These are phyloP conservation scores for Fusarium gaditjirri DNA, from an alignment of 2,329 filamentous ascomycete species.

Conservation along the genomic window DNA sequence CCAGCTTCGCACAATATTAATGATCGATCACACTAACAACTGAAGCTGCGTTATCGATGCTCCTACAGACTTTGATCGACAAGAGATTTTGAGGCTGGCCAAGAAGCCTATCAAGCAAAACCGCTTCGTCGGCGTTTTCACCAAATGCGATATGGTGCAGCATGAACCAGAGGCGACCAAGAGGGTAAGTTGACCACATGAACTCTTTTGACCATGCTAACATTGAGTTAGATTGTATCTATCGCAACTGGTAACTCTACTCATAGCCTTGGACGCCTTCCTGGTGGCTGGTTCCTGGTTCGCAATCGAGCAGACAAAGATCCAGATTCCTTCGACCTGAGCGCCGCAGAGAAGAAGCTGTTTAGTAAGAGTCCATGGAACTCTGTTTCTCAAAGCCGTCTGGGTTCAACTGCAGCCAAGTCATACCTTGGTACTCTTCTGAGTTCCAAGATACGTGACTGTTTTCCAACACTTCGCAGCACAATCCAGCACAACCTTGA, in stretches of 20 bases:
- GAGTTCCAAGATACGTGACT: slow-evolving; percentile 49
- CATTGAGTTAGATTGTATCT: slow-evolving; percentile 12
- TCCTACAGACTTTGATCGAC: slow-evolving; percentile 45
- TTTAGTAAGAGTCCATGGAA: slow-evolving; percentile 47
- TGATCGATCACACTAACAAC: background rate
- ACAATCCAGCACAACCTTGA: slow-evolving; percentile 38
- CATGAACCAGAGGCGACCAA: slow-evolving; percentile 18
- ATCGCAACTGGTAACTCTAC: slow-evolving; percentile 14
- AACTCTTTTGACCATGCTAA: background rate
- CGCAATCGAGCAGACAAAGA: slow-evolving; percentile 47
- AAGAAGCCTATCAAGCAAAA: slow-evolving; percentile 41
- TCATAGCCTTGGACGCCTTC: background rate
- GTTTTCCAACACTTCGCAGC: slow-evolving; percentile 47
- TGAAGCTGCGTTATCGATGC: slow-evolving; percentile 50
- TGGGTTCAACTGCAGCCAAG: slow-evolving; percentile 47
- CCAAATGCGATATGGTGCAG: slow-evolving; percentile 50
- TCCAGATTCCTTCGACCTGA: slow-evolving; percentile 40
- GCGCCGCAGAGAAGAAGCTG: slow-evolving; percentile 41
- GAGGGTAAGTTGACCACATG: background rate
- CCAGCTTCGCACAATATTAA: accelerated
- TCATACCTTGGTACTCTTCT: slow-evolving; percentile 46
- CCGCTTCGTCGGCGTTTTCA: slow-evolving; percentile 52
- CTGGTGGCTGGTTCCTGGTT: slow-evolving; percentile 51
- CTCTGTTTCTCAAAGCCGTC: slow-evolving; percentile 33
- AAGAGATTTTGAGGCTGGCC: slow-evolving; percentile 47